Evolutionary conservation across 306 rosid genomes (phyloP), one percentile per base, ranked within the genome.

Genomic region (Cucurbita pepo): DNA sequence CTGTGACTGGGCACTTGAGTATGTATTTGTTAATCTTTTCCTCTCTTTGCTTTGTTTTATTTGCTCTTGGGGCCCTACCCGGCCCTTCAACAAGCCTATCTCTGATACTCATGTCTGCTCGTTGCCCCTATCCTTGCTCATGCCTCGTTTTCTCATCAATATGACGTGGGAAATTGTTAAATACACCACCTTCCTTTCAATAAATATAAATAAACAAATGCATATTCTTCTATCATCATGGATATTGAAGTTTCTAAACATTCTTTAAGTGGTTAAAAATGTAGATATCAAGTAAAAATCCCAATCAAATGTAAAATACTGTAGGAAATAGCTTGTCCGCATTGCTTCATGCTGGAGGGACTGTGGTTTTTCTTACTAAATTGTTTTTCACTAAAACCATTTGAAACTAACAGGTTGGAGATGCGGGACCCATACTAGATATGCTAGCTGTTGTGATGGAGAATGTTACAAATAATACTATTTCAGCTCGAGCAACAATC

Each of bases 381-480:
- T 70, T 45, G 34, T 79, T 62, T 56, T 54, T 53, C 25, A 66
- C 76, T 71, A 75, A 77, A 78, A 64, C 76, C 56, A 77, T 79
- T 82, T 83, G 77, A 75, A 55, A 80, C 80, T 79, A 34, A 66
- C 85, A 94, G 95, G 91, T 94, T 56, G 97, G 91, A 52, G 97
- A 91, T 82, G 86, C 82, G 73, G 97, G 96, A 64, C 96, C 96
- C 56, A 88, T 94, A 81, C 97, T 94, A 75, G 97, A 91, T 84
- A 81, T 80, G 90, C 84, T 94, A 88, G 96, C 96, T 72, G 91
- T 83, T 80, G 77, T 89, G 79, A 88, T 94, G 25, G 97, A 94
- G 83, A 90, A 83, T 80, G 83, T 89, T 64, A 72, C 95, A 8
- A 73, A 73, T 40, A 82, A 77, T 69, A 67, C 83, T 64, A 70